Percentiles rank a stretch among this genome's conserved stretches.
Conservation (phyloP, 768 basidiomycete genomes). For the Daedalea quercina region DNA sequence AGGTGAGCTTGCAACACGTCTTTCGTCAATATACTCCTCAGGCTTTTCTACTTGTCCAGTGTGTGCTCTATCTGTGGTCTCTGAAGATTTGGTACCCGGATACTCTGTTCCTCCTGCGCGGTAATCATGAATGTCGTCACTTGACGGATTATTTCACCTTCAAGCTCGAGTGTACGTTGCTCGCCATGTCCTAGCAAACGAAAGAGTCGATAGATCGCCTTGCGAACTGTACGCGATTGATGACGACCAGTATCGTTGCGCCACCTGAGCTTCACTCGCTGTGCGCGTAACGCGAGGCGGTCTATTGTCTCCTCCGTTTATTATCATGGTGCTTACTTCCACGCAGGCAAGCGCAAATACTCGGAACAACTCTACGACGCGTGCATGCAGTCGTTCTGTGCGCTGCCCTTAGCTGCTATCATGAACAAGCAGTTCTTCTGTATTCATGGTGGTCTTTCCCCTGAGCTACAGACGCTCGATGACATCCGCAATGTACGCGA, state of each 20-base stretch:
- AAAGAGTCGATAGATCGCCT: too few species aligned
- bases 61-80: constrained; percentile 95
- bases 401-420: constrained; percentile 89
- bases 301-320: too few species aligned
- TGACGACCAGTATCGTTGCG: too few species aligned
- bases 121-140: constrained; percentile 98
- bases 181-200: too few species aligned
- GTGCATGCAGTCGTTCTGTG: constrained; percentile 97
- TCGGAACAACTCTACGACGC: constrained; percentile 95
- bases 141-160: constrained; percentile 99
- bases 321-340: neutral
- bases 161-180: constrained; percentile 87
- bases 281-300: too few species aligned
- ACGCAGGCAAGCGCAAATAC: constrained; percentile 95
- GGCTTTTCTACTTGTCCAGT: constrained; percentile 41
- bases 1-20: constrained; percentile 32
- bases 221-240: too few species aligned
- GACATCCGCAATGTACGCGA: constrained; percentile 77
- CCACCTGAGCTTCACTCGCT: too few species aligned
- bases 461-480: constrained; percentile 92
- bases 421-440: constrained; percentile 99
- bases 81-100: constrained; percentile 99
- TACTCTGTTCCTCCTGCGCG: constrained; percentile 91
- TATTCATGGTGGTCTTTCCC: constrained; percentile 95
- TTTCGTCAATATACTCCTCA: constrained; percentile 1